A percentile compares a stretch with the other conserved stretches of the same genome.
Evolutionary conservation across 2,329 filamentous ascomycete genomes (phyloP).

Genomic region (Celoporthe dispersa): DNA sequence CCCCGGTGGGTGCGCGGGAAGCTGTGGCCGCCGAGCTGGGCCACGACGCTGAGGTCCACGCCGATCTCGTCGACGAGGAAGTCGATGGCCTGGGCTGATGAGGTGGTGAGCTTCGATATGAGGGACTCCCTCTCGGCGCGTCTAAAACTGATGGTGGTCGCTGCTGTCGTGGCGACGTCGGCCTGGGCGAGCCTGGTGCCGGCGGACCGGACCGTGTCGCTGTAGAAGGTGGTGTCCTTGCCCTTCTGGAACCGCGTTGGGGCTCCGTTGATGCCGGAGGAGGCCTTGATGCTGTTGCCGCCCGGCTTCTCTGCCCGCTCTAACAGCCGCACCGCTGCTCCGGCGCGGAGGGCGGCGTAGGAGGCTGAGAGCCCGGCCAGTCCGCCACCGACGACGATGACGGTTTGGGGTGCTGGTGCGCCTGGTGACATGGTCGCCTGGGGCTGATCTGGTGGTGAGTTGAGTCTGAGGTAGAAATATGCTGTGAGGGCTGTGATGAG

Average conservation of each 20-base stretch:
- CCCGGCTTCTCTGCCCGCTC: conserved; percentile 64
- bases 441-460: neutral
- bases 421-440: conserved; percentile 26
- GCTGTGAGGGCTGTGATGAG: conserved; percentile 21
- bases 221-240: conserved; percentile 49
- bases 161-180: conserved; percentile 26
- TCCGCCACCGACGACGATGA: conserved; percentile 68
- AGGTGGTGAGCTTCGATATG: conserved; percentile 54
- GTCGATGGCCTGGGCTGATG: conserved; percentile 50
- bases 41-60: conserved; percentile 62
- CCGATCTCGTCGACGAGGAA: conserved; percentile 63
- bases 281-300: conserved; percentile 70
- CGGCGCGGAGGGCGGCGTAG: conserved; percentile 56
- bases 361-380: conserved; percentile 66
- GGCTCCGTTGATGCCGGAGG: conserved; percentile 68
- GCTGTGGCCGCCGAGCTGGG: conserved; percentile 63
- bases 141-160: neutral
- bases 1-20: conserved; percentile 62
- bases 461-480: conserved; percentile 19
- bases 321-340: conserved; percentile 59
- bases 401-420: conserved; percentile 35
- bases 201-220: conserved; percentile 62
- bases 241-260: conserved; percentile 59
- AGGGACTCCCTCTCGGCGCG: conserved; percentile 46
- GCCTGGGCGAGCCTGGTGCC: conserved; percentile 47